A percentile compares a stretch with the other conserved stretches of the same genome.
These are phyloP conservation scores for Kalmanozyma brasiliensis DNA, from an alignment of 1,284 basidiomycete genomes.

Conservation along the genomic window DNA sequence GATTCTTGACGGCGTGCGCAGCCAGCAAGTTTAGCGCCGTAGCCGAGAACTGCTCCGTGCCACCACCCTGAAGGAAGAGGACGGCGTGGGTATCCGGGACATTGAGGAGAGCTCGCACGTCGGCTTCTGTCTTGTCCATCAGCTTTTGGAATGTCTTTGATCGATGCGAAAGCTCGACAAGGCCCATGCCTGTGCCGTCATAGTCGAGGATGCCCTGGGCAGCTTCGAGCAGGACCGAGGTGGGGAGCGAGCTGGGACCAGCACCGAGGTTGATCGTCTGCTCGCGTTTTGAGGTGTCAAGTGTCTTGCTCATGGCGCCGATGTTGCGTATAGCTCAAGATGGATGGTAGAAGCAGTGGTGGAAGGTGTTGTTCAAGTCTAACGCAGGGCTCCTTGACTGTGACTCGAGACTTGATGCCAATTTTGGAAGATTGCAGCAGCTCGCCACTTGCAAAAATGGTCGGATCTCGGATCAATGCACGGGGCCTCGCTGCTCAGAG, in stretches of 20 bases:
- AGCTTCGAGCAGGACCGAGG: constrained; percentile 62
- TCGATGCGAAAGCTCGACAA: constrained; percentile 66
- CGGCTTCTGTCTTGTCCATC: constrained; percentile 61
- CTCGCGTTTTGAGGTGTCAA: constrained; percentile 48
- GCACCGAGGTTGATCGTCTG: constrained; percentile 66
- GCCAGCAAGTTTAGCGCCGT: constrained; percentile 65
- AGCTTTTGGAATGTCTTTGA: constrained; percentile 62
- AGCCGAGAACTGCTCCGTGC: constrained; percentile 66
- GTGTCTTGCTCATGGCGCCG: constrained; percentile 28
- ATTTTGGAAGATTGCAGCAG: constrained; percentile 12
- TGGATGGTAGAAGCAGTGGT: too few species aligned
- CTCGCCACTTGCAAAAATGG: background rate
- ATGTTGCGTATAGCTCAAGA: background rate
- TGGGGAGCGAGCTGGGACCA: constrained; percentile 64
- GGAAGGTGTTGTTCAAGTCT: too few species aligned
- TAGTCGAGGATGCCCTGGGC: constrained; percentile 64
- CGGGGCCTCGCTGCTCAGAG: too few species aligned
- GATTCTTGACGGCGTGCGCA: constrained; percentile 57
- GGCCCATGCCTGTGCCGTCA: constrained; percentile 62
- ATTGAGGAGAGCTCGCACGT: constrained; percentile 57
- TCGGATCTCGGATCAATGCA: constrained; percentile 30
- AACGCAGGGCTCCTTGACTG: background rate
- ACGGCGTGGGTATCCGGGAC: constrained; percentile 63
- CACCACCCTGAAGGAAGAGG: constrained; percentile 65
- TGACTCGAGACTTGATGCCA: constrained; percentile 11